Base-by-base conservation (phyloP, 1,139 yeast genomes). In the Pichia sp. region DNA sequence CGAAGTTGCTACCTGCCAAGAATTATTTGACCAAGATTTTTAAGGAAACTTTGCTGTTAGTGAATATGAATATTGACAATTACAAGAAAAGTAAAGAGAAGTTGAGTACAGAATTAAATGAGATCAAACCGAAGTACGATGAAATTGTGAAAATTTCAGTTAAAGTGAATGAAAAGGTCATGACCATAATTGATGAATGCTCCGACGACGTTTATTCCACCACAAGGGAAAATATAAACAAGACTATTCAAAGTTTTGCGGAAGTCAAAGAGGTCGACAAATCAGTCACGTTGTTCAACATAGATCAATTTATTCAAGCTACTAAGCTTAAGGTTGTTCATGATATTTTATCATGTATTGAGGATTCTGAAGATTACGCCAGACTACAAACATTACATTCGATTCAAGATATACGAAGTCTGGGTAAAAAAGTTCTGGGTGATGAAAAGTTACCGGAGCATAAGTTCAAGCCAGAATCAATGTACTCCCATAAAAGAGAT, bases 1-100 rank as follows among this genome's bases (percentile, higher is more conserved):
- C 98, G 0, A 95, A 95, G 69, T 75, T 95, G 29, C 79, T 90
- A 46, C 99, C 99, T 0, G 98, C 97, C 0, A 90, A 92, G 67
- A 90, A 86, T 26, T 95, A 87, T 64, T 72, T 93, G 41, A 61
- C 77, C 29, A 92, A 92, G 64, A 69, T 92, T 19, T 77, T 88
- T 50, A 70, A 70, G 16, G 99, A 95, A 67, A 68, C 92, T 50
- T 76, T 75, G 55, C 70, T 73, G 1, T 74, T 93, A 23, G 79
- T 96, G 0, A 70, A 74, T 11, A 72, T 81, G 32, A 93, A 93
- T 64, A 77, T 82, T 53, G 71, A 75, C 31, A 75, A 81, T n/a
- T 83, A 82, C 61, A 61, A 70, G 7, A 7, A 19, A 7, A 57
- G 29, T 19, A 70, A 72, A 51, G 87, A 82, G 56, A 69, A 72